phyloP scores from a whole-genome alignment of 23 red algal species.

The Agarophyton chilense region DNA sequence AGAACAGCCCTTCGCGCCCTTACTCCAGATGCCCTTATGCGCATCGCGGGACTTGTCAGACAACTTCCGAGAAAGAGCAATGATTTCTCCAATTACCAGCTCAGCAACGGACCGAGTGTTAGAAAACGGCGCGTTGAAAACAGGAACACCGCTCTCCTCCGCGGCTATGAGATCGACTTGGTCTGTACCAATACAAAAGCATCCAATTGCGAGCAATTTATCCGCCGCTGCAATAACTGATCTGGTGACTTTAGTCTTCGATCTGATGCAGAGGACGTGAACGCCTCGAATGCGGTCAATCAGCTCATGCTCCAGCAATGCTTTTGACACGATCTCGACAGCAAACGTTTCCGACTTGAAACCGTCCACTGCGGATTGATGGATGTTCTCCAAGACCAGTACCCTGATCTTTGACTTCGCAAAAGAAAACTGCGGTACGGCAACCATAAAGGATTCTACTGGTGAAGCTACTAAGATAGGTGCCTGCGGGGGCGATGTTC shows the following conservation, averaged over 20 bases:
- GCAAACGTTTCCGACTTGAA: constrained; percentile 78
- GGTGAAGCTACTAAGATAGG: constrained; percentile 33
- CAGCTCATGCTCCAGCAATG: constrained; percentile 73
- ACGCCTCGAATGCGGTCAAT: constrained; percentile 67
- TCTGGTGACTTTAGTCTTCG: constrained; percentile 76
- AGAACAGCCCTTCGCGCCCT: constrained; percentile 68
- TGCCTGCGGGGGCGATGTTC: background rate
- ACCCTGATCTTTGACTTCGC: constrained; percentile 77
- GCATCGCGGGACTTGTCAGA: constrained; percentile 61
- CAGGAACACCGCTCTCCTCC: constrained; percentile 76
- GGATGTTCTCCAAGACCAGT: constrained; percentile 82
- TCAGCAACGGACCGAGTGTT: constrained; percentile 92
- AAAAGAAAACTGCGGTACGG: constrained; percentile 65
- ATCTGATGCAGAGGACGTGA: constrained; percentile 80
- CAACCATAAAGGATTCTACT: constrained; percentile 14
- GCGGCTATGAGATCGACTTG: constrained; percentile 74
- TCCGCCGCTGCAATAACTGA: constrained; percentile 69
- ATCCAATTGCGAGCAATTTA: constrained; percentile 77
- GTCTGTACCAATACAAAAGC: constrained; percentile 95
- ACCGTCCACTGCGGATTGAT: constrained; percentile 61
- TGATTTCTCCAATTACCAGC: constrained; percentile 80
- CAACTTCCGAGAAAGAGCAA: constrained; percentile 68
- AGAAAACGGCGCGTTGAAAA: constrained; percentile 89
- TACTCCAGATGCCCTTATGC: constrained; percentile 80
- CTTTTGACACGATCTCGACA: constrained; percentile 57